phyloP scores from a whole-genome alignment of 305 asterid genomes.

The Fraxinus ornus region DNA sequence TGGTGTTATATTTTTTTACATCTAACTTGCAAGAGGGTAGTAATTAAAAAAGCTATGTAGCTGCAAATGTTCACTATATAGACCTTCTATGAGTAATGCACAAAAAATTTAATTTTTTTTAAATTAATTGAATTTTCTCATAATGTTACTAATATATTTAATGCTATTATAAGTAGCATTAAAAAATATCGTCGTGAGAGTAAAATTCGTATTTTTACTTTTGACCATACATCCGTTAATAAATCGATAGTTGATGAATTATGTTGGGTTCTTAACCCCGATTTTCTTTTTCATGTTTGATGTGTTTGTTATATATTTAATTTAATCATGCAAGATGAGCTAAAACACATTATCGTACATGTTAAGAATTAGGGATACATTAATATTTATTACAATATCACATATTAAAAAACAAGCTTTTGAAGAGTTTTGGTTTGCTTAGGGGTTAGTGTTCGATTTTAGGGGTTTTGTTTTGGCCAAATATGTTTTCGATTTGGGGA shows the following conservation, averaged over 20 bases:
- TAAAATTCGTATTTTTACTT: too few species aligned
- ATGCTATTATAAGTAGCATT: too few species aligned
- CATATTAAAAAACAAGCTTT: neutral
- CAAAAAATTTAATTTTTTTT: too few species aligned
- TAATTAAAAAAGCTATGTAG: neutral
- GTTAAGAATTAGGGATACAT: too few species aligned
- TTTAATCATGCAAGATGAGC: neutral
- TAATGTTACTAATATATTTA: too few species aligned
- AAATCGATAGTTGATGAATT: neutral
- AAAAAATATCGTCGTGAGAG: neutral
- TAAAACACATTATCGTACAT: neutral
- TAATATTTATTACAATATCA: neutral
- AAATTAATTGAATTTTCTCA: too few species aligned
- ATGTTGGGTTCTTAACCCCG: neutral
- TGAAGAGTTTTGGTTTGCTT: neutral
- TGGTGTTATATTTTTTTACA: neutral
- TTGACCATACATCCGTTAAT: neutral
- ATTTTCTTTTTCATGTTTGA: neutral
- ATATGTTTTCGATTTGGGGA: too few species aligned
- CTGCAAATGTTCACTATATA: neutral
- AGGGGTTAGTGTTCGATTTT: neutral
- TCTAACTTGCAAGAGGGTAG: too few species aligned
- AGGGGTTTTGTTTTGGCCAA: neutral
- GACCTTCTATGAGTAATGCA: neutral
- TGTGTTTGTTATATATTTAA: too few species aligned